Evolutionary conservation across 2,329 filamentous ascomycete genomes (phyloP), one percentile per base, ranked within the genome.

Genomic region (Ambrosiella beaveri): DNA sequence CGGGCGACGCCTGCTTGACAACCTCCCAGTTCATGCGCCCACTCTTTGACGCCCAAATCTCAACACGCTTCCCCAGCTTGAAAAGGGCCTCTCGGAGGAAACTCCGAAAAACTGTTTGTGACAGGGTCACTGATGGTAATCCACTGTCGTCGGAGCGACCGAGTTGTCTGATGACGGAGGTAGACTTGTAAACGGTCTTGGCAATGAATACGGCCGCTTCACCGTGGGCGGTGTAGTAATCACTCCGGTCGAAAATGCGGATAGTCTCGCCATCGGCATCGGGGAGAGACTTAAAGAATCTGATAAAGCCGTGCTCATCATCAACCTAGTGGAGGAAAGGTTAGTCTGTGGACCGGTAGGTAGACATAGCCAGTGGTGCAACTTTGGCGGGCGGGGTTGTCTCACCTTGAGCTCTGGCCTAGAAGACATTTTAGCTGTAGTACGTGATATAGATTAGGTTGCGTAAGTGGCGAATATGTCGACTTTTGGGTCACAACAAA

Each of bases 241-340:
- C 93, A 40, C 87, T 86, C 63, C 93, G 82, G 66, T 97, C 90
- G 67, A 97, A 97, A 61, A 98, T 85, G 57, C 93, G 84, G 57
- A 98, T 78, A 0, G 88, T 90, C 57, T 86, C 85, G 44, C 82
- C 78, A 64, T 82, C 80, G 57, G 82, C 81, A 12, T 74, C 66
- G 5, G 88, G 82, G 2, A 98, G 77, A n/a, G 83, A 85, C 65
- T 91, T 91, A 76, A 94, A 98, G 73, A 89, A 95, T 64, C 85
- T 88, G 73, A 97, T 96, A 75, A 98, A 98, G 64, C 91, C 89
- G 67, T 85, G 83, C 74, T 98, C 93, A 68, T 98, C 93, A 66
- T 98, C 94, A 68, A 97, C 88, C 86, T 90, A 19, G 9, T 38
- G 40, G 7, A 27, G 2, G n/a, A 41, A 44, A 36, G 52, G 52